Conservation (phyloP, 2,329 filamentous ascomycete species). For the Colletotrichum chlorophyti region DNA sequence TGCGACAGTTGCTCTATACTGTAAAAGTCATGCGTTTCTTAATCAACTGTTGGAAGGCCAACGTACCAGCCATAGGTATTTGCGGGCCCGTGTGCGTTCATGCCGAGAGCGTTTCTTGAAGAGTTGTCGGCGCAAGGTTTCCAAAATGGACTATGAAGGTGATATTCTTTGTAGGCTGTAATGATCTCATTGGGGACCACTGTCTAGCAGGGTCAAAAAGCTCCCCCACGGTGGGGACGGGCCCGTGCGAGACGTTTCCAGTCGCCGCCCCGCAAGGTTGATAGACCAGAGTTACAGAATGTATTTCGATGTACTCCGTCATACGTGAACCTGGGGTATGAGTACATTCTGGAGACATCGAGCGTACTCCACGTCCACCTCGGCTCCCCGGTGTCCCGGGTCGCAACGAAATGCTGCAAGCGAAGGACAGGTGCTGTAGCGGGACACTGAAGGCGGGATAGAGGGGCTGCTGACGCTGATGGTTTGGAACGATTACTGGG, state of each 20-base stretch:
- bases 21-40: background rate
- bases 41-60: no score
- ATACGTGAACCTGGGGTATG: no score
- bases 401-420: background rate
- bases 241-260: constrained; percentile 27
- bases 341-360: background rate
- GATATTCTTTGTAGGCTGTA: no score
- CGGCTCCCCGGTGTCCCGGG: constrained; percentile 14
- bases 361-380: background rate
- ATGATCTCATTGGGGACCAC: background rate
- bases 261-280: background rate
- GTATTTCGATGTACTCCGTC: no score
- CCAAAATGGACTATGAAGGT: no score
- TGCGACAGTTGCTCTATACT: background rate
- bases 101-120: no score
- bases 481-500: no score
- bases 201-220: constrained; percentile 14
- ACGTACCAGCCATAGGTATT: constrained; percentile 11
- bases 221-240: background rate
- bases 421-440: background rate
- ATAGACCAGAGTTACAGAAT: no score
- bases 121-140: no score
- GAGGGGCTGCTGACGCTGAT: no score
- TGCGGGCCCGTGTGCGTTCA: no score
- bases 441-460: no score